Percentiles rank a stretch among this genome's conserved stretches.
These are phyloP conservation scores for Hyaloperonospora brassicae DNA, from an alignment of 352 stramenopile species.

Conservation along the genomic window DNA sequence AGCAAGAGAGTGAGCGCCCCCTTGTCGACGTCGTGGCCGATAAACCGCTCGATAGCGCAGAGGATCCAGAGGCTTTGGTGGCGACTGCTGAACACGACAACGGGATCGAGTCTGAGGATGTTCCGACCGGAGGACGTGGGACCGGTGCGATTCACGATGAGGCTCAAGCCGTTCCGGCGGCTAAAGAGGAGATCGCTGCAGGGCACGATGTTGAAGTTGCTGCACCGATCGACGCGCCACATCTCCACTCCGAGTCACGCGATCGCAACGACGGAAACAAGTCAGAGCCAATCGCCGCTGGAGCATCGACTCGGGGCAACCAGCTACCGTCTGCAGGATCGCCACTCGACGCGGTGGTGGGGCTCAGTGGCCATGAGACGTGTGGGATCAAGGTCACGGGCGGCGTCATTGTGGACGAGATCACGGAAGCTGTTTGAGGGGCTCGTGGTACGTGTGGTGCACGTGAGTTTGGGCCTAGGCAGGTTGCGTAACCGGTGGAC, in stretches of 20 bases:
- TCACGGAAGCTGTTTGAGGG: conserved; percentile 38
- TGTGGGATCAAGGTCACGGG: conserved; percentile 39
- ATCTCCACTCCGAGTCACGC: not conserved
- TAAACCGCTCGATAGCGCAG: not conserved
- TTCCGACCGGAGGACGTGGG: not conserved
- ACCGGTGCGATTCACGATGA: conserved; percentile 3
- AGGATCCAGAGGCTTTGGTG: no score
- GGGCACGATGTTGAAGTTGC: conserved; percentile 19
- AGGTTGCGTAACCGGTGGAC: conserved; percentile 16
- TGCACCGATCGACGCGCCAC: conserved; percentile 11
- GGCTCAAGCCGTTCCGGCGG: not conserved
- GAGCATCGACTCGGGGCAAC: not conserved
- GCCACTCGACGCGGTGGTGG: conserved; percentile 31
- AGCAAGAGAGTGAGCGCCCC: conserved; percentile 9
- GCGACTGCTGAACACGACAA: conserved; percentile 3
- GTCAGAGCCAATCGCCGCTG: conserved; percentile 5
- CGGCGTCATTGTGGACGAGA: conserved; percentile 49
- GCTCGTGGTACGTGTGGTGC: no score
- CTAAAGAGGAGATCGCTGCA: conserved; percentile 17
- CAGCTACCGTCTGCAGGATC: conserved; percentile 10
- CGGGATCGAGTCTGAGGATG: conserved; percentile 4
- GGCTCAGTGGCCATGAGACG: conserved; percentile 20
- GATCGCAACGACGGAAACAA: conserved; percentile 1
- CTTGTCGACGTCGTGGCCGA: conserved; percentile 5
- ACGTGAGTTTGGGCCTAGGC: conserved; percentile 4